Evolutionary conservation across 768 basidiomycete genomes (phyloP).

Genomic region (Collybiopsis luxurians): DNA sequence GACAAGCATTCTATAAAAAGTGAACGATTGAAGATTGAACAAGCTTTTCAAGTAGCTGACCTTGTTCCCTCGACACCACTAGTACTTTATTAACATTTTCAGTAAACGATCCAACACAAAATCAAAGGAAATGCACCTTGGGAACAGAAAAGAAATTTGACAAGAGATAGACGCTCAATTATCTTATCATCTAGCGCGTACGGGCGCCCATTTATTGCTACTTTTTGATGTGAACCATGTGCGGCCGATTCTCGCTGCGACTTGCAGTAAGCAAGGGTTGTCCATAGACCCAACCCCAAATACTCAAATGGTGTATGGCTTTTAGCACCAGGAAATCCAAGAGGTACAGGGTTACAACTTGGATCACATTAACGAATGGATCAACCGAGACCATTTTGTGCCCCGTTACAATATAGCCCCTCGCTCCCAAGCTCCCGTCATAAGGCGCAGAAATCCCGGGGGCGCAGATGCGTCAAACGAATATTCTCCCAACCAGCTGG

Average conservation of each 20-base stretch:
- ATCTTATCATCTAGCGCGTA: neutral
- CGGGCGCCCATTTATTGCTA: too few relatives aligned
- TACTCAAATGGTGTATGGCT: slow-evolving; percentile 1
- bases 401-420: slow-evolving; percentile 85
- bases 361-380: slow-evolving; percentile 51
- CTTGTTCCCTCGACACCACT: too few relatives aligned
- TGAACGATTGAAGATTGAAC: neutral
- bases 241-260: slow-evolving; percentile 60
- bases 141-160: too few relatives aligned
- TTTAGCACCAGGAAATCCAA: slow-evolving; percentile 40
- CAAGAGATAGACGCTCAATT: neutral
- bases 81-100: too few relatives aligned
- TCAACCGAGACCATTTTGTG: slow-evolving; percentile 54
- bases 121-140: too few relatives aligned
- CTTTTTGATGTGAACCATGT: too few relatives aligned
- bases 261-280: slow-evolving; percentile 34
- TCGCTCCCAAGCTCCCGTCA: slow-evolving; percentile 71
- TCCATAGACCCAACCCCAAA: neutral
- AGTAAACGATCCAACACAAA: too few relatives aligned
- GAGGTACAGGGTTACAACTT: slow-evolving; percentile 41
- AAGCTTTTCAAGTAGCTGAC: neutral
- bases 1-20: slow-evolving; percentile 58
- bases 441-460: slow-evolving; percentile 31
- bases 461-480: too few relatives aligned
- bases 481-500: slow-evolving; percentile 23